phyloP scores from a whole-genome alignment of 202 grass and related monocot species.

The Brachypodium distachyon region DNA sequence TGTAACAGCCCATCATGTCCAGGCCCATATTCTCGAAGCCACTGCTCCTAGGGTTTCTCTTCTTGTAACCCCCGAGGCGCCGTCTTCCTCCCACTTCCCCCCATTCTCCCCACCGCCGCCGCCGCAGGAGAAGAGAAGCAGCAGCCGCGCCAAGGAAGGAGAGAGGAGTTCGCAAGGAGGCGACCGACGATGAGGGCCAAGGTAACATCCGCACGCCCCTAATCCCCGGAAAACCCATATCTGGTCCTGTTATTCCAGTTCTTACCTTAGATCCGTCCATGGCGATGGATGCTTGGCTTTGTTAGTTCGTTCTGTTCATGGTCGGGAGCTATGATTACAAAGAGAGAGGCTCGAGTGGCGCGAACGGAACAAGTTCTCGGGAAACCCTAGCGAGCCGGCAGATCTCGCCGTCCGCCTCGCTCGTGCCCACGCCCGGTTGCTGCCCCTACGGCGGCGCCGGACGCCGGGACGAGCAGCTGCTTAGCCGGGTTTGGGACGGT shows the following conservation, averaged over 20 bases:
- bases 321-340: constrained; percentile 36
- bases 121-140: not conserved
- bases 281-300: not conserved
- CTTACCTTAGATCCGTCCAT: not conserved
- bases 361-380: not conserved
- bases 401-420: constrained; percentile 16
- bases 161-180: not conserved
- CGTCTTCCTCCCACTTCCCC: not conserved
- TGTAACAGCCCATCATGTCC: not conserved
- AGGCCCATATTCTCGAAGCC: constrained; percentile 11
- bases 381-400: not conserved
- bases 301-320: not conserved
- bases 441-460: not conserved
- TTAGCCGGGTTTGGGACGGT: not conserved
- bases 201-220: constrained; percentile 14
- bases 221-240: not conserved
- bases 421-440: not conserved
- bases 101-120: not conserved
- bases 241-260: too few species aligned
- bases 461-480: not conserved
- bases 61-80: constrained; percentile 7
- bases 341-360: constrained; percentile 49
- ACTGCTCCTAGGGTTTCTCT: constrained; percentile 32
- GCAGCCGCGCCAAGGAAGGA: not conserved
- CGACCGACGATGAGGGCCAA: constrained; percentile 69